Evolutionary conservation across 2,329 filamentous ascomycete species (phyloP), one percentile per base, ranked within the genome.

Genomic region (Diaporthe humulicola): DNA sequence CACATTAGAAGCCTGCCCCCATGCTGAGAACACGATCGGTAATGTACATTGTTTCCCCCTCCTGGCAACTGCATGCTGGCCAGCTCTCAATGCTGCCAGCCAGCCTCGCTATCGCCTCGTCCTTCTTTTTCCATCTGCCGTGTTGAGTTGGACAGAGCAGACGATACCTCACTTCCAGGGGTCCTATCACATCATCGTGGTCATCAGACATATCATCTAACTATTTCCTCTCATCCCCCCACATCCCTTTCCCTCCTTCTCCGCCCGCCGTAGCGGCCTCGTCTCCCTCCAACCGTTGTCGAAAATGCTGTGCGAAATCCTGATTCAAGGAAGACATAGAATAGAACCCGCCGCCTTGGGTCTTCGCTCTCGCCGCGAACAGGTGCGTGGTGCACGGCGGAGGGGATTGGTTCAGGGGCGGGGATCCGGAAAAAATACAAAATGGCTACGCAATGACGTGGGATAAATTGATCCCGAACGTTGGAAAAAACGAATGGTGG

Each of bases 131-230:
- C 28, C 22, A 19, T 25, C 33, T 17, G 58, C 60, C 38, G 19
- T 40, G 45, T 19, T 25, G 42, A 30, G 42, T 14, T 14, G 57
- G 19, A 57, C 60, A 69, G 30, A 30, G 42, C 48, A 50, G 40
- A 60, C 36, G n/a, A 42, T 52, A 36, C 52, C 30, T 52, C 40
- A 3, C 48, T 9, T n/a, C 15, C 64, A 14, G 19, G 5, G 33
- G 48, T 69, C 48, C 40, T 54, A 10, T 69, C 64, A 54, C 48
- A 45, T 73, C 52, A 73, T 73, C 71, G 61, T 73, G 60, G 56
- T 73, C 72, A 70, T 73, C 71, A 73, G 56, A 70, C 60, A 58
- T 67, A 48, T 73, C 60, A 42, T 52, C 54, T 42, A 71, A 58
- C 36, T 56, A 42, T 57, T 64, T 58, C 71, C 71, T 28, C 30